A percentile compares a stretch with the other conserved stretches of the same genome.
phyloP scores from a whole-genome alignment of 345 rosid genomes.

The Lepidium aucheri region DNA sequence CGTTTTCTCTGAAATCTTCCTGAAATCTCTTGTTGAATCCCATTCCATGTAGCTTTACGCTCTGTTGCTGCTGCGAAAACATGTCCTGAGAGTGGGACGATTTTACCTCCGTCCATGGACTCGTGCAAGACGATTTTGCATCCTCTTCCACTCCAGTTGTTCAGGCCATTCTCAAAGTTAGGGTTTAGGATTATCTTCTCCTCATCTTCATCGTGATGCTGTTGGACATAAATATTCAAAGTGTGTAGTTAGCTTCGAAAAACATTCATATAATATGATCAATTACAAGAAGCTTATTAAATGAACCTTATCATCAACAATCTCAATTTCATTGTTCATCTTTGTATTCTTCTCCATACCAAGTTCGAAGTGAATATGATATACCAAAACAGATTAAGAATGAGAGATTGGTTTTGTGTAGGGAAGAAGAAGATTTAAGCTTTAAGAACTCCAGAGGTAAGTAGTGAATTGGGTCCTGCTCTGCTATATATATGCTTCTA shows the following conservation, averaged over 20 bases:
- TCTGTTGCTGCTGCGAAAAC: conserved; percentile 63
- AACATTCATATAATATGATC: not conserved
- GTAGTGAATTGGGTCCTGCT: not conserved
- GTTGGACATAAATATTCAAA: not conserved
- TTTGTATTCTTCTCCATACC: conserved; percentile 12
- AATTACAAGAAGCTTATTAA: not conserved
- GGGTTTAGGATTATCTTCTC: conserved; percentile 65
- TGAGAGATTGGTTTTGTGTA: not conserved
- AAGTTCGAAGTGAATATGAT: not conserved
- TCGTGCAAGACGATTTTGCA: conserved; percentile 58
- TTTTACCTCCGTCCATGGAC: conserved; percentile 56
- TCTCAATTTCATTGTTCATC: not conserved
- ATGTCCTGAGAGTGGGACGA: conserved; percentile 48
- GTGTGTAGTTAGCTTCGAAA: not conserved
- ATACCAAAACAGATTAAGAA: not conserved
- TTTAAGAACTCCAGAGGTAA: not conserved
- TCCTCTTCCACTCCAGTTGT: conserved; percentile 78
- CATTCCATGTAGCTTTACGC: conserved; percentile 72
- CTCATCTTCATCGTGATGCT: conserved; percentile 16
- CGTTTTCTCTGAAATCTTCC: conserved; percentile 57
- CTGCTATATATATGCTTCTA: conserved; percentile 9
- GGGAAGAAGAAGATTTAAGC: not conserved
- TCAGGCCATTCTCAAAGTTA: conserved; percentile 59
- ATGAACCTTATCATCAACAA: conserved; percentile 15
- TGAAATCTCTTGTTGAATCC: conserved; percentile 82